phyloP scores from a whole-genome alignment of 345 rosid genomes.

The Populus simonii region DNA sequence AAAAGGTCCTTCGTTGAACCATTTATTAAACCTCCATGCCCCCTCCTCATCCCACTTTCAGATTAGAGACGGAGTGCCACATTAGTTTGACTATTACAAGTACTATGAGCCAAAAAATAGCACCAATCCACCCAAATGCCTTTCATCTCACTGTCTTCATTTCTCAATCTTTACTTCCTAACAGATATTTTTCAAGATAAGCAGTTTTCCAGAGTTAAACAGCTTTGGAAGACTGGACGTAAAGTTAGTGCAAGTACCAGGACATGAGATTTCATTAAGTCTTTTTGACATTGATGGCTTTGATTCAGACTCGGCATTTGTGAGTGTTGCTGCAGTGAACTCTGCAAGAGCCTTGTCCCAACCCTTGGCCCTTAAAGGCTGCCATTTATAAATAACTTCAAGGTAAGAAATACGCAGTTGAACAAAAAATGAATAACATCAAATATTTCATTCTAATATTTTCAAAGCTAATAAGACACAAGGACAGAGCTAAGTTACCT shows the following conservation, averaged over 20 bases:
- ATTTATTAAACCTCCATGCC: neutral
- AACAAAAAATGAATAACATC: neutral
- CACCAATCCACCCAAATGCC: neutral
- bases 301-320: constrained; percentile 36
- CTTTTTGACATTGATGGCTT: constrained; percentile 50
- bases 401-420: constrained; percentile 2
- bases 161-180: neutral
- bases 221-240: neutral
- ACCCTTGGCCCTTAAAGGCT: constrained; percentile 69
- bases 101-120: neutral
- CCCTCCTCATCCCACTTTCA: neutral
- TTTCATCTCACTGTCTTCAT: neutral
- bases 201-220: neutral
- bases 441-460: neutral
- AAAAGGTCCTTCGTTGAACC: neutral
- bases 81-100: neutral
- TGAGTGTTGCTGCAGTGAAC: constrained; percentile 61
- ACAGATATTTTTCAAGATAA: neutral
- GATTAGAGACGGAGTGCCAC: neutral
- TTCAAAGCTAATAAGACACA: neutral
- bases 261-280: constrained; percentile 64
- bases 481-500: constrained; percentile 40
- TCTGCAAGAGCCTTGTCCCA: constrained; percentile 84
- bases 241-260: constrained; percentile 40
- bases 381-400: constrained; percentile 19